These are phyloP conservation scores for Taiozyma sp. DNA, from an alignment of 1,139 yeast genomes.

Conservation along the genomic window DNA sequence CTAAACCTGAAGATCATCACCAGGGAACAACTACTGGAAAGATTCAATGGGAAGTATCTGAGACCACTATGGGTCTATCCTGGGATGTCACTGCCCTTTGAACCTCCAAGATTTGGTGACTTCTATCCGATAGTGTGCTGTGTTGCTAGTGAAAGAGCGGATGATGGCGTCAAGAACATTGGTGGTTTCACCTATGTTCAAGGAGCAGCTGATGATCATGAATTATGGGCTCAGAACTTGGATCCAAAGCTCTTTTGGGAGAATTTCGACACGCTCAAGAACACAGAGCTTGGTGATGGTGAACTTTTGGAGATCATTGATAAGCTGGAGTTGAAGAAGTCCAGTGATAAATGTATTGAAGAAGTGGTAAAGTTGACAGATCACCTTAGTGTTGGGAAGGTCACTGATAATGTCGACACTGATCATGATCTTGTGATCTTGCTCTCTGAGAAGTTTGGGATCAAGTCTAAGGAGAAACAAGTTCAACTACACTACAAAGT, in stretches of 20 bases:
- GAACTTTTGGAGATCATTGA: conserved; percentile 19
- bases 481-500: conserved; percentile 23
- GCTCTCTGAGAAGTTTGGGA: conserved; percentile 8
- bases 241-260: conserved; percentile 59
- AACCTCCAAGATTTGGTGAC: conserved; percentile 20
- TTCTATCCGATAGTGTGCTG: conserved; percentile 47
- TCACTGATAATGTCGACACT: conserved; percentile 6
- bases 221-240: conserved; percentile 67
- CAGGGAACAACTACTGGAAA: conserved; percentile 28
- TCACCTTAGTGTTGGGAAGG: conserved; percentile 14
- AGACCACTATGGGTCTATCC: conserved; percentile 75
- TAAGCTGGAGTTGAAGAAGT: conserved; percentile 5
- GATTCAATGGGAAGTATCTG: conserved; percentile 42
- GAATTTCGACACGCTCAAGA: conserved; percentile 31
- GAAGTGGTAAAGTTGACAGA: conserved; percentile 11
- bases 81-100: conserved; percentile 33
- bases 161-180: conserved; percentile 45
- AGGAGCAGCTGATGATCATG: conserved; percentile 95
- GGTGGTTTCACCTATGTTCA: conserved; percentile 60
- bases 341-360: background rate
- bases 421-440: conserved; percentile 6
- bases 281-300: conserved; percentile 32
- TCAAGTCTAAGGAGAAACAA: background rate
- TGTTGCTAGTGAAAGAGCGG: conserved; percentile 60
- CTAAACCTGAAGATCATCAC: conserved; percentile 35